Evolutionary conservation across 2,329 filamentous ascomycete species (phyloP), one percentile per base, ranked within the genome.

Genomic region (Westerdykella ornata): DNA sequence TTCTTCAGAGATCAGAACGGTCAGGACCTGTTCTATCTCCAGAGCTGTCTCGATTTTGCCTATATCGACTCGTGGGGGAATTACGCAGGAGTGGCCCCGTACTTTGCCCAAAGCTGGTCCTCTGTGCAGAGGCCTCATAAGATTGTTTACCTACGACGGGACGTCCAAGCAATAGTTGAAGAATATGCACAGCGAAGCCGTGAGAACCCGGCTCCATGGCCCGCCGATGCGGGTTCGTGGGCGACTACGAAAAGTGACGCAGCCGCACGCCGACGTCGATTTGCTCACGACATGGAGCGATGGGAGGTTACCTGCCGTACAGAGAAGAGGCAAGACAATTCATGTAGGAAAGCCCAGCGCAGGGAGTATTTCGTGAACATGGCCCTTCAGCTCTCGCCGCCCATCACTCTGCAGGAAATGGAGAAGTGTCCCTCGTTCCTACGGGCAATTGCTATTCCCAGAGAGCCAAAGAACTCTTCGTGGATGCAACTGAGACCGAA

Each of bases 41-140:
- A 51, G 37, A 54, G 58, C 16, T 60, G 56, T 34, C 52, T 67
- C 16, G 55, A 57, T 1, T 59, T 60, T 11, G 63, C 58, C 17
- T 59, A 59, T 20, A 54, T 63, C 28, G 64, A 67, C 43, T 67
- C 63, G 0, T 67, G 64, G 64, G 60, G 60, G 14, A 66, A 66
- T 38, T 67, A 63, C 46, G 57, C 60, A 29, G 61, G 57, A 18
- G 60, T 59, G 41, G 64, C 63, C 7, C 22, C 22, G 22, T 26
- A 4, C 22, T 26, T 26, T 9, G 3, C 22, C 22, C 22, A 26
- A 9, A 11, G 22, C 3, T 26, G 22, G 22, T 26, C 8, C 22
- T 26, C 22, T 26, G 22, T 26, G 22, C 22, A 26, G 22, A 26
- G 22, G 12, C 12, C 22, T 11, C 7, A 26, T 11, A 65, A 61